These are phyloP conservation scores for Neofusicoccum cordaticola DNA, from an alignment of 2,329 filamentous ascomycete genomes.

Conservation along the genomic window DNA sequence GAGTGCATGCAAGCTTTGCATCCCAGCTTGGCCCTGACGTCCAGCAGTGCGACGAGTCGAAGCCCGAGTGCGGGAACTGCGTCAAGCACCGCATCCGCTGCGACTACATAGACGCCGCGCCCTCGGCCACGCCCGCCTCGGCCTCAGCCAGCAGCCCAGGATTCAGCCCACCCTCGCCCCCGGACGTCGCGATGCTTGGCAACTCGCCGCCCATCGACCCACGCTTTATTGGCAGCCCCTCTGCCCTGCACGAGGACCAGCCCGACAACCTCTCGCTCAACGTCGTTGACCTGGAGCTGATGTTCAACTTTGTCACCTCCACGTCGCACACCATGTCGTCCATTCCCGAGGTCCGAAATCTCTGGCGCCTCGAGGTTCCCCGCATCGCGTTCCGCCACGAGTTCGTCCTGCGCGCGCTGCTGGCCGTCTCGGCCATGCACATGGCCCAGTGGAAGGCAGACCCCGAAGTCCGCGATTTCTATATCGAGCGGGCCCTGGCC, in stretches of 20 bases:
- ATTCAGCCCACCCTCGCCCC: neutral
- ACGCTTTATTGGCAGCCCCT: constrained; percentile 22
- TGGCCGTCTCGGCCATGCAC: constrained; percentile 47
- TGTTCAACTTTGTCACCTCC: constrained; percentile 32
- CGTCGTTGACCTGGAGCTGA: constrained; percentile 25
- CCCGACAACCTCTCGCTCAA: neutral
- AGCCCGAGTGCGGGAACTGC: constrained; percentile 30
- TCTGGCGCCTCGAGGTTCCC: constrained; percentile 26
- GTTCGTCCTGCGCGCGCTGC: constrained; percentile 44
- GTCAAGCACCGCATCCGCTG: constrained; percentile 29
- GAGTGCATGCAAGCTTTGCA: neutral
- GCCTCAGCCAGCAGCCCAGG: neutral
- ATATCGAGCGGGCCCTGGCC: neutral
- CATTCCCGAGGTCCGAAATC: constrained; percentile 22
- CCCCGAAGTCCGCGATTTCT: neutral
- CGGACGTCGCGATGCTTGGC: neutral
- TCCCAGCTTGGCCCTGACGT: neutral
- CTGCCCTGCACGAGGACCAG: constrained; percentile 15
- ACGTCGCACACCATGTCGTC: constrained; percentile 27
- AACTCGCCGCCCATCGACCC: constrained; percentile 16
- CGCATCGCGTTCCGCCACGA: constrained; percentile 40
- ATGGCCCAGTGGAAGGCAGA: constrained; percentile 34
- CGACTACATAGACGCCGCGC: constrained; percentile 21
- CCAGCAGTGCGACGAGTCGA: constrained; percentile 30
- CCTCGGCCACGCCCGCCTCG: neutral